These are phyloP conservation scores for Yamadazyma diddensiae DNA, from an alignment of 1,139 yeast species.

Conservation along the genomic window DNA sequence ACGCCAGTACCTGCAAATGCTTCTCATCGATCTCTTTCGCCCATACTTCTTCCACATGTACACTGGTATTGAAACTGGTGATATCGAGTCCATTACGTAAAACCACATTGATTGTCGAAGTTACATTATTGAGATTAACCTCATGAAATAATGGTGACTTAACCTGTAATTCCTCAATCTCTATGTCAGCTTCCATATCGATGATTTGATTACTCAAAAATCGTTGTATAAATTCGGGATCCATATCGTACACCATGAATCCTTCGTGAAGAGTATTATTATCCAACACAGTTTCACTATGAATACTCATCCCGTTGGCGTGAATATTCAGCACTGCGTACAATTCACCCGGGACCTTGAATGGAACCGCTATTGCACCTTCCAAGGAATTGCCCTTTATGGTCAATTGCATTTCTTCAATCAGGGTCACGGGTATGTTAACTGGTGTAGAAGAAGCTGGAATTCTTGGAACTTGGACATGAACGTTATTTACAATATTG, in stretches of 20 bases:
- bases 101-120: neutral
- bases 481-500: constrained; percentile 10
- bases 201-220: constrained; percentile 1
- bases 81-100: constrained; percentile 3
- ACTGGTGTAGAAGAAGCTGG: constrained; percentile 3
- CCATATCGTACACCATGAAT: constrained; percentile 2
- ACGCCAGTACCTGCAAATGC: neutral
- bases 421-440: neutral
- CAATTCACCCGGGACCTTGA: neutral
- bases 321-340: neutral
- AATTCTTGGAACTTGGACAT: constrained; percentile 6
- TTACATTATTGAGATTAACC: constrained; percentile 1
- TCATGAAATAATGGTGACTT: constrained; percentile 1
- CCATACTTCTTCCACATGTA: neutral
- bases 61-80: constrained; percentile 3
- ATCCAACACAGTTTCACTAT: constrained; percentile 1
- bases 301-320: neutral
- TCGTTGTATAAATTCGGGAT: neutral
- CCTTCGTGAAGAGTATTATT: constrained; percentile 3
- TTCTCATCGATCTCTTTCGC: neutral
- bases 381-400: neutral
- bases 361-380: constrained; percentile 3
- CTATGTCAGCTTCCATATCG: constrained; percentile 1
- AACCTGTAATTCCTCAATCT: constrained; percentile 1
- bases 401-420: constrained; percentile 1